A percentile compares a stretch with the other conserved stretches of the same genome.
Conservation (phyloP, 108 stramenopile genomes). For the Pseudonitzschia pungens region DNA sequence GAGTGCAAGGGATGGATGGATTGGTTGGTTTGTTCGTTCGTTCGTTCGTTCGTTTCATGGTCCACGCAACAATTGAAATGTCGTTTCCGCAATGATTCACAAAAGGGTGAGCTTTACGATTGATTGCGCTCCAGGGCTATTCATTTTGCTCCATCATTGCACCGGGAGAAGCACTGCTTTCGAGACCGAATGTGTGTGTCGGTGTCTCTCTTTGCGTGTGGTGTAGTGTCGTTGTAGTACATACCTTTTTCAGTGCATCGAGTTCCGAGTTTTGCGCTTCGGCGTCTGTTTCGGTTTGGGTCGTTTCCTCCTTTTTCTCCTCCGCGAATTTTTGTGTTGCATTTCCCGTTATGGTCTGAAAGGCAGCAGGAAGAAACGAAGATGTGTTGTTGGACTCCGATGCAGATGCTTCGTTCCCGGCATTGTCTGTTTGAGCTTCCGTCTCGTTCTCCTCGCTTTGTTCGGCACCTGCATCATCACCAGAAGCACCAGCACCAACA, state of each 20-base stretch:
- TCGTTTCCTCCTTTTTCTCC: neutral
- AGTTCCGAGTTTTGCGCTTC: neutral
- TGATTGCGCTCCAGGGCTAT: conserved; percentile 7
- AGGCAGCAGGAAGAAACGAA: neutral
- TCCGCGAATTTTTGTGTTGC: neutral
- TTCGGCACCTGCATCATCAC: too few relatives aligned
- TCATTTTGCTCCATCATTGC: too few relatives aligned
- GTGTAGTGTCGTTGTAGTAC: too few relatives aligned
- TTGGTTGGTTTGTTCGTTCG: neutral
- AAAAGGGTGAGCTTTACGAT: conserved; percentile 9
- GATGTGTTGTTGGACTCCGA: neutral
- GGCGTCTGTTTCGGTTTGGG: neutral
- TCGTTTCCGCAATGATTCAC: neutral
- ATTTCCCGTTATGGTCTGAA: neutral
- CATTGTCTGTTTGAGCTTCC: too few relatives aligned
- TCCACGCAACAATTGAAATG: neutral
- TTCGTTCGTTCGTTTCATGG: neutral
- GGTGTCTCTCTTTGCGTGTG: too few relatives aligned
- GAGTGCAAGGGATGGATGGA: neutral
- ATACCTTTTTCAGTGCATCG: neutral
- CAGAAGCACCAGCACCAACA: too few relatives aligned
- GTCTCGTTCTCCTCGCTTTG: too few relatives aligned
- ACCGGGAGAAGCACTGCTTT: too few relatives aligned
- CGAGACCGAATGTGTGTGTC: too few relatives aligned
- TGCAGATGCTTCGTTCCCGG: neutral